Evolutionary conservation across 108 stramenopile genomes (phyloP).

Genomic region (Mayamaea pseudoterrestris): DNA sequence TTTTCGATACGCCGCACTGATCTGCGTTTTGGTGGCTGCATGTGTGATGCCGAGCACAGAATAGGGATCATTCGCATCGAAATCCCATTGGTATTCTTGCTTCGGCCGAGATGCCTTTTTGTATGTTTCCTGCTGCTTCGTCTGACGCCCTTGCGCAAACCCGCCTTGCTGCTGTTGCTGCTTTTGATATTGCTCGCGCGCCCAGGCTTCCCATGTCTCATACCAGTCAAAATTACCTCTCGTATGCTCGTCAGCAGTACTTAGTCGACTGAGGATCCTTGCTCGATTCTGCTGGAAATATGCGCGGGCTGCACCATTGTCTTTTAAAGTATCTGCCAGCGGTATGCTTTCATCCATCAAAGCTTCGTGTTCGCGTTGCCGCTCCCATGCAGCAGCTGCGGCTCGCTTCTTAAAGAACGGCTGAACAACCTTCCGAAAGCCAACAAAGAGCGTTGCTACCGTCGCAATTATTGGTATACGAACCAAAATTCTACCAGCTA

Average conservation of each 20-base stretch:
- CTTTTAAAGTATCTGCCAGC: constrained; percentile 4
- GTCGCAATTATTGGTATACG: constrained; percentile 47
- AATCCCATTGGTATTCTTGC: constrained; percentile 62
- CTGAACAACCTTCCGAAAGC: constrained; percentile 59
- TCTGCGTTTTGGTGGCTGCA: constrained; percentile 51
- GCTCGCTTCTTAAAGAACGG: constrained; percentile 52
- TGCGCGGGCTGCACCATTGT: constrained; percentile 30
- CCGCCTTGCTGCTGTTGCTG: constrained; percentile 39
- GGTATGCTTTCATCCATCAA: constrained; percentile 7
- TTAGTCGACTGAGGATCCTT: constrained; percentile 34
- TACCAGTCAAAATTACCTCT: constrained; percentile 60
- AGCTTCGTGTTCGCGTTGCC: constrained; percentile 62
- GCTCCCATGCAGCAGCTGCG: constrained; percentile 68
- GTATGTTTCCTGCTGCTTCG: constrained; percentile 12
- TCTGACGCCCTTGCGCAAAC: constrained; percentile 8
- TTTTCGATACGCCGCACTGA: constrained; percentile 66
- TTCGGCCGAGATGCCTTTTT: constrained; percentile 25
- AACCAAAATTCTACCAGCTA: constrained; percentile 18
- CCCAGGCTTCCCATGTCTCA: constrained; percentile 72
- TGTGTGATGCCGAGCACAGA: constrained; percentile 48
- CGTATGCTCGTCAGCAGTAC: constrained; percentile 36
- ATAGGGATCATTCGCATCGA: constrained; percentile 71
- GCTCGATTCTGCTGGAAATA: constrained; percentile 38
- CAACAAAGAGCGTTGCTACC: constrained; percentile 40
- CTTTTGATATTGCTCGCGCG: constrained; percentile 48